Conservation (phyloP, 1,284 basidiomycete species). For the Austropuccinia psidii region DNA sequence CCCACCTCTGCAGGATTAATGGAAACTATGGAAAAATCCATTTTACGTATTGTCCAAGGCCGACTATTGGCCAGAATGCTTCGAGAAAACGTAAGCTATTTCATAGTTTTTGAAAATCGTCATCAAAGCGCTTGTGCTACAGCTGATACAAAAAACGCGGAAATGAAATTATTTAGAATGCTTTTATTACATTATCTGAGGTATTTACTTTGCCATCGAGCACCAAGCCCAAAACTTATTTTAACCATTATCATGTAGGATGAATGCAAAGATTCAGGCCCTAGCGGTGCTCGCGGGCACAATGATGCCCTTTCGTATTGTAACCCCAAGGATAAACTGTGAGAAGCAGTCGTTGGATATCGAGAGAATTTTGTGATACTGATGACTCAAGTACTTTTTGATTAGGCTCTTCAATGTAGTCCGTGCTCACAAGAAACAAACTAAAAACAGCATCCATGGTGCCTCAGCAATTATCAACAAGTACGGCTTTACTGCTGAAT, state of each 20-base stretch:
- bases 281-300: conserved; percentile 11
- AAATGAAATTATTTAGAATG: neutral
- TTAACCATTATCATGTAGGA: neutral
- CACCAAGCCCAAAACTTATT: too few species aligned
- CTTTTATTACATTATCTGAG: conserved; percentile 4
- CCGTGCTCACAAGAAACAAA: conserved; percentile 22
- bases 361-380: neutral
- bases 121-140: neutral
- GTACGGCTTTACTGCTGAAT: conserved; percentile 13
- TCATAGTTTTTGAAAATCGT: neutral
- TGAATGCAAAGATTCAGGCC: conserved; percentile 10
- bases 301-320: conserved; percentile 21
- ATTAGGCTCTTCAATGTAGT: conserved; percentile 30
- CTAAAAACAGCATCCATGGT: conserved; percentile 7
- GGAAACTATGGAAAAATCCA: conserved; percentile 17
- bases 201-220: neutral
- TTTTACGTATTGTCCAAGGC: conserved; percentile 7
- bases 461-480: conserved; percentile 2
- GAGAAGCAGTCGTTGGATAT: neutral
- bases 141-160: neutral
- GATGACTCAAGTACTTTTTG: neutral
- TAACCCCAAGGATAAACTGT: conserved; percentile 12
- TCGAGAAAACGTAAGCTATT: conserved; percentile 7
- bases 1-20: conserved; percentile 17
- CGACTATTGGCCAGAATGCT: conserved; percentile 22